phyloP scores from a whole-genome alignment of 768 basidiomycete genomes.

The Boletus pseudo-olivaceus region DNA sequence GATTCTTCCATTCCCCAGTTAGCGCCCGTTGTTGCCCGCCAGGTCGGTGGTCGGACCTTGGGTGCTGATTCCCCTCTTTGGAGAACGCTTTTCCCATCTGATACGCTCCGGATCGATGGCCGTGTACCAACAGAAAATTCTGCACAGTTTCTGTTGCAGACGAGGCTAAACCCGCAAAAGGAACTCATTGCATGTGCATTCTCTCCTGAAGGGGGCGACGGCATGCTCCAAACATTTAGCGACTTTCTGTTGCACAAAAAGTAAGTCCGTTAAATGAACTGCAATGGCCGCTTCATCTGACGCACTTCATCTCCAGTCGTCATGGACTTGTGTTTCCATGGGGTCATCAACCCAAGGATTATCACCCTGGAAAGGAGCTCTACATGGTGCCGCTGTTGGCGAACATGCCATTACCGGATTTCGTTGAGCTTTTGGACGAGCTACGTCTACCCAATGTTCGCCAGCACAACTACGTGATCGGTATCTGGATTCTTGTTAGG shows the following conservation, averaged over 20 bases:
- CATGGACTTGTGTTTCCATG: constrained; percentile 87
- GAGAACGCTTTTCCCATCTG: constrained; percentile 71
- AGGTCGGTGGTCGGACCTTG: constrained; percentile 72
- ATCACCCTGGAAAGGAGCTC: constrained; percentile 77
- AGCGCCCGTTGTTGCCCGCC: constrained; percentile 64
- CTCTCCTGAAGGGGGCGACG: constrained; percentile 46
- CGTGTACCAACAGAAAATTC: constrained; percentile 78
- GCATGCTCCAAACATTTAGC: constrained; percentile 55
- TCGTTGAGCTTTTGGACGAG: constrained; percentile 77
- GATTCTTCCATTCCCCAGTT: constrained; percentile 69
- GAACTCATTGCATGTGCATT: constrained; percentile 80
- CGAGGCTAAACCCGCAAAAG: constrained; percentile 69
- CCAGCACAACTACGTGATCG: constrained; percentile 64
- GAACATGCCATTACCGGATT: constrained; percentile 72
- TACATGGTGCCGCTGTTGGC: constrained; percentile 79
- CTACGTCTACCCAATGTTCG: constrained; percentile 65
- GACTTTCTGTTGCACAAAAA: constrained; percentile 70
- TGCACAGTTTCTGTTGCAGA: constrained; percentile 73
- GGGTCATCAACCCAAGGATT: constrained; percentile 70
- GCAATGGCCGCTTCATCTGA: constrained; percentile 11
- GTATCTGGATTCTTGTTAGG: constrained; percentile 82
- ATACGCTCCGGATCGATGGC: constrained; percentile 73
- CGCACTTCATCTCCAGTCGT: constrained; percentile 46
- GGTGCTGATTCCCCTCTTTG: constrained; percentile 60
- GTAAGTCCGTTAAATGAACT: constrained; percentile 40